phyloP scores from a whole-genome alignment of 257 asterid genomes.

The Salvia hispanica region DNA sequence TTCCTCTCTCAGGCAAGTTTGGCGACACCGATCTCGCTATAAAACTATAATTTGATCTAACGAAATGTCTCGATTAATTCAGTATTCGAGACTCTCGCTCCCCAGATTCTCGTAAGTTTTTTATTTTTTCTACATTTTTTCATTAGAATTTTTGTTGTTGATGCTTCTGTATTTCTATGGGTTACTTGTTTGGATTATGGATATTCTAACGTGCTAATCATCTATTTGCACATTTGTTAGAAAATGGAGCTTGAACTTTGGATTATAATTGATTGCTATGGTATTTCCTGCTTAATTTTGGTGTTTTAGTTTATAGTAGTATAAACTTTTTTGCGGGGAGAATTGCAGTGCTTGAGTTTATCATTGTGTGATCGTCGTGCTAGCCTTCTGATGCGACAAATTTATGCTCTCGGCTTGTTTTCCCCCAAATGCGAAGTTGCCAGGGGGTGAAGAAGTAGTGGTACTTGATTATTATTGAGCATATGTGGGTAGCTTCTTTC shows the following conservation, averaged over 20 bases:
- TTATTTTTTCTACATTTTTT: background rate
- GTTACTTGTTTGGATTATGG: constrained; percentile 10
- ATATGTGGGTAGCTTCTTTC: background rate
- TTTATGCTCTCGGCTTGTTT: background rate
- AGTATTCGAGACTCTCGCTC: constrained; percentile 46
- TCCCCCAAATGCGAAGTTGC: constrained; percentile 4
- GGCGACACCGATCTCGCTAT: constrained; percentile 14
- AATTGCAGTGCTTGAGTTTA: background rate
- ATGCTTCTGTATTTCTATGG: background rate
- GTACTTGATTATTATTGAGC: constrained; percentile 5
- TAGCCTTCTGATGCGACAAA: background rate
- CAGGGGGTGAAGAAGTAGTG: constrained; percentile 18
- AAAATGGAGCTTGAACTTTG: background rate
- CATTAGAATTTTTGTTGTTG: background rate
- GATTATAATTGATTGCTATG: background rate
- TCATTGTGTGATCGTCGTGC: constrained; percentile 16
- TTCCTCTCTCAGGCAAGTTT: background rate
- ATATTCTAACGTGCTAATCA: constrained; percentile 6
- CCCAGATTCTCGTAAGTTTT: constrained; percentile 56
- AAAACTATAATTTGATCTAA: constrained; percentile 17
- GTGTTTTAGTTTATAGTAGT: background rate
- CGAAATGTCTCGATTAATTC: constrained; percentile 71
- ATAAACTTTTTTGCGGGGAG: background rate
- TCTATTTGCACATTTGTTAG: constrained; percentile 1
- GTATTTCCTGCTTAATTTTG: background rate